Percentiles rank a stretch among this genome's conserved stretches.
These are phyloP conservation scores for Pestalotiopsis sp. DNA, from an alignment of 2,329 filamentous ascomycete genomes.

Conservation along the genomic window DNA sequence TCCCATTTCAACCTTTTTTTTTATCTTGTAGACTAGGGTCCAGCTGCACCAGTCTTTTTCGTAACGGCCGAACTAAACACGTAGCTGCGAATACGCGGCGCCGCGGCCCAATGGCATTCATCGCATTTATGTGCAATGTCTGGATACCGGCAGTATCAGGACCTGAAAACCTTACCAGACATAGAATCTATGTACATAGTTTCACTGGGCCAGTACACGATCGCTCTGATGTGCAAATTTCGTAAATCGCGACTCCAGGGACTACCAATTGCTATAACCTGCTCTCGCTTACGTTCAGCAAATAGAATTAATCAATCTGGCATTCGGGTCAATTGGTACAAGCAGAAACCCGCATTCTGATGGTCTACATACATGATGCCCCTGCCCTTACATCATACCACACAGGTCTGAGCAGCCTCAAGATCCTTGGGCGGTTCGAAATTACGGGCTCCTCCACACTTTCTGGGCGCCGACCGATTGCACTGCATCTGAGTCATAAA, in stretches of 20 bases:
- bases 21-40: neutral
- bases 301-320: neutral
- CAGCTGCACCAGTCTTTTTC: neutral
- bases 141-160: too few relatives aligned
- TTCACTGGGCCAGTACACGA: too few relatives aligned
- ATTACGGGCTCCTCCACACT: constrained; percentile 7
- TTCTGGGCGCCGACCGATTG: neutral
- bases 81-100: too few relatives aligned
- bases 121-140: too few relatives aligned
- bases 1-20: neutral
- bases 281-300: neutral
- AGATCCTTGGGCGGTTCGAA: neutral
- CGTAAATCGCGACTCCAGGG: neutral
- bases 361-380: neutral
- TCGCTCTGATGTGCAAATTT: too few relatives aligned
- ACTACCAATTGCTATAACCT: neutral
- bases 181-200: too few relatives aligned
- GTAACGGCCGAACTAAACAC: neutral
- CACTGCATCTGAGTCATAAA: constrained; percentile 10
- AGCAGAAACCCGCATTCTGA: neutral
- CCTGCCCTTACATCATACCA: constrained; percentile 6
- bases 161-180: too few relatives aligned
- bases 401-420: neutral
- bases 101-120: too few relatives aligned
- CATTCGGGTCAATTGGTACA: neutral